Evolutionary conservation across 1,139 yeast genomes (phyloP).

Genomic region (Kodamaea alishanica): DNA sequence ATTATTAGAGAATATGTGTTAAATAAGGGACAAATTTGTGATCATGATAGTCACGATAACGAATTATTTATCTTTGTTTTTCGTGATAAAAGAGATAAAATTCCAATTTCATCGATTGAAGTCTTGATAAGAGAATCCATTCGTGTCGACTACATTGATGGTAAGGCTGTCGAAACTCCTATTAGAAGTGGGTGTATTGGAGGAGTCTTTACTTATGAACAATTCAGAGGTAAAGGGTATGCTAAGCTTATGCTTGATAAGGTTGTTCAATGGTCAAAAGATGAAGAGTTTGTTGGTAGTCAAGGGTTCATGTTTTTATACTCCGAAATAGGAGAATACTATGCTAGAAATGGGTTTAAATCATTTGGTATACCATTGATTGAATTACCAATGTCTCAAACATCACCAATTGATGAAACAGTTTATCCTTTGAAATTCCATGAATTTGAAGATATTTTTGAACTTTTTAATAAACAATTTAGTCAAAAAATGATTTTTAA

Average conservation of each 20-base stretch:
- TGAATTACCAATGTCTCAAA: slow-evolving; percentile 15
- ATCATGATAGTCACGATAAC: slow-evolving; percentile 17
- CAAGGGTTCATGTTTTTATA: slow-evolving; percentile 53
- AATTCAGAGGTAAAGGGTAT: slow-evolving; percentile 61
- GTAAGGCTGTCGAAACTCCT: slow-evolving; percentile 17
- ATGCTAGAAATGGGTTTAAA: slow-evolving; percentile 54
- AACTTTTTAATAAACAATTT: slow-evolving; percentile 21
- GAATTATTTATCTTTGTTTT: slow-evolving; percentile 31
- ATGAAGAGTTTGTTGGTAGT: slow-evolving; percentile 21
- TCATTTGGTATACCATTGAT: slow-evolving; percentile 45
- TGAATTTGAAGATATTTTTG: slow-evolving; percentile 28
- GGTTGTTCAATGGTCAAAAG: slow-evolving; percentile 27
- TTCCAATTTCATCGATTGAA: slow-evolving; percentile 35
- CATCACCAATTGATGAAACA: slow-evolving; percentile 5
- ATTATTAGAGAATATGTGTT: slow-evolving; percentile 47
- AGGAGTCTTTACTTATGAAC: slow-evolving; percentile 47
- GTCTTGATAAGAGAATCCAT: slow-evolving; percentile 32
- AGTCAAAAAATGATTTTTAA: slow-evolving; percentile 15
- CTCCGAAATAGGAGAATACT: slow-evolving; percentile 72
- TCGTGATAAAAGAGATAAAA: slow-evolving; percentile 18
- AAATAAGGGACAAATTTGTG: slow-evolving; percentile 33
- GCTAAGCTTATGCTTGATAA: slow-evolving; percentile 59
- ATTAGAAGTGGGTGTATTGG: slow-evolving; percentile 22
- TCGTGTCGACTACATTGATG: slow-evolving; percentile 19
- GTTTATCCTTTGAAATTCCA: slow-evolving; percentile 26